phyloP scores from a whole-genome alignment of 768 basidiomycete genomes.

The Suillus bovinus region DNA sequence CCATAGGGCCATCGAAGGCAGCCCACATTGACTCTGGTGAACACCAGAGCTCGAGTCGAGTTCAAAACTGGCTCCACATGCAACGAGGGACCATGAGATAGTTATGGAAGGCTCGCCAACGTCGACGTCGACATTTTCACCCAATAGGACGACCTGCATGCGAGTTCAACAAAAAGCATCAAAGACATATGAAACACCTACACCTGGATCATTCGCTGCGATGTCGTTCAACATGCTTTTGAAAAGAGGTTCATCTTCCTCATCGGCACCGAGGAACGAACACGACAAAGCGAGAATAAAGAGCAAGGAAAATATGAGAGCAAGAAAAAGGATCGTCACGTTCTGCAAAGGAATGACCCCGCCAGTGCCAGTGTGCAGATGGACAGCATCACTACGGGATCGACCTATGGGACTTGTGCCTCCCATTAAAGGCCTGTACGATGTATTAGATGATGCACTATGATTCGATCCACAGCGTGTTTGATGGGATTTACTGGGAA shows the following conservation, averaged over 20 bases:
- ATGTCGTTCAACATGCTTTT: slow-evolving; percentile 40
- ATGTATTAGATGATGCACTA: background rate
- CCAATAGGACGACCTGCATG: slow-evolving; percentile 52
- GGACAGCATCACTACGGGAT: slow-evolving; percentile 3
- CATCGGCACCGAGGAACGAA: slow-evolving; percentile 49
- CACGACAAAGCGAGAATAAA: slow-evolving; percentile 50
- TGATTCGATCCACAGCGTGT: background rate
- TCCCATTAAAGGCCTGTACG: slow-evolving; percentile 17
- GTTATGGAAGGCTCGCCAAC: slow-evolving; percentile 57
- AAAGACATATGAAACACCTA: slow-evolving; percentile 25
- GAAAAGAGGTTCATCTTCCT: slow-evolving; percentile 43
- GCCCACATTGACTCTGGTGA: slow-evolving; percentile 50
- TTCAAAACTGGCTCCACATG: slow-evolving; percentile 47
- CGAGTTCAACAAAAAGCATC: background rate
- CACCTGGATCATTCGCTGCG: slow-evolving; percentile 46
- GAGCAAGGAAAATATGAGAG: slow-evolving; percentile 45
- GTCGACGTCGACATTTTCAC: slow-evolving; percentile 59
- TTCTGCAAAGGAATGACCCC: slow-evolving; percentile 30
- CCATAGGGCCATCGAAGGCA: slow-evolving; percentile 42
- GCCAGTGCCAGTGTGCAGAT: background rate
- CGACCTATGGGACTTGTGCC: slow-evolving; percentile 15
- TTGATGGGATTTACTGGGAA: background rate
- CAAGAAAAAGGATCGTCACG: slow-evolving; percentile 34
- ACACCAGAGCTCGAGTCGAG: slow-evolving; percentile 47
- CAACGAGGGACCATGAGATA: slow-evolving; percentile 56